A percentile compares a stretch with the other conserved stretches of the same genome.
These are phyloP conservation scores for Alliaria petiolata DNA, from an alignment of 345 rosid genomes.

Conservation along the genomic window DNA sequence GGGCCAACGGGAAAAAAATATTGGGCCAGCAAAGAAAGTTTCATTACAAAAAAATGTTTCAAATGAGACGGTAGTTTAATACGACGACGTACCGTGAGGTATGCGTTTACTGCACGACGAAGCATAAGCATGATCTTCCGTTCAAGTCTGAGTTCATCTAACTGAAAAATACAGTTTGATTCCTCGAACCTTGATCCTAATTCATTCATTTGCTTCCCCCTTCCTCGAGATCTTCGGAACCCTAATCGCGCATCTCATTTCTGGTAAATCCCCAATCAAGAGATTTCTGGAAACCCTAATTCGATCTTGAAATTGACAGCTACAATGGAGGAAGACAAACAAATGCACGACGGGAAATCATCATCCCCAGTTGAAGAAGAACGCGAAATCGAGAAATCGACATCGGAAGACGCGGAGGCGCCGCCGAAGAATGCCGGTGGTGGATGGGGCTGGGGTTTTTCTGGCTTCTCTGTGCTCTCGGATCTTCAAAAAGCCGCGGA, in stretches of 20 bases:
- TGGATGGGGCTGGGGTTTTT: conserved; percentile 85
- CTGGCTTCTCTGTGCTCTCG: conserved; percentile 70
- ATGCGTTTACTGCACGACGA: conserved; percentile 24
- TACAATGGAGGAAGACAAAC: conserved; percentile 44
- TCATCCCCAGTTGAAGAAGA: conserved; percentile 21
- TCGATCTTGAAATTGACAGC: background rate
- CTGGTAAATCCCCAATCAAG: background rate
- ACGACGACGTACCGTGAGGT: background rate
- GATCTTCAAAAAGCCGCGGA: conserved; percentile 96
- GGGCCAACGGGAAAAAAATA: background rate
- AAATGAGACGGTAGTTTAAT: background rate
- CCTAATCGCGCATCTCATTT: conserved; percentile 14
- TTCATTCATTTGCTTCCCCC: background rate
- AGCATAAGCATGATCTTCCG: conserved; percentile 17
- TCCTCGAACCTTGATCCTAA: background rate
- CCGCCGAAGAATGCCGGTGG: conserved; percentile 41
- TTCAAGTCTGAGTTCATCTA: conserved; percentile 12
- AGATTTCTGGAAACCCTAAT: background rate
- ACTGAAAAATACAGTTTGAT: conserved; percentile 23
- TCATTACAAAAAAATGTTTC: no score
- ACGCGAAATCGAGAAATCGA: conserved; percentile 18
- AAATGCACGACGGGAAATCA: conserved; percentile 16
- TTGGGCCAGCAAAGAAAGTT: background rate
- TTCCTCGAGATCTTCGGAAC: background rate
- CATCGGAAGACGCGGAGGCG: background rate